Evolutionary conservation across 495 filamentous ascomycete species (phyloP), one percentile per base, ranked within the genome.

Genomic region (Hypoxylon fragiforme): DNA sequence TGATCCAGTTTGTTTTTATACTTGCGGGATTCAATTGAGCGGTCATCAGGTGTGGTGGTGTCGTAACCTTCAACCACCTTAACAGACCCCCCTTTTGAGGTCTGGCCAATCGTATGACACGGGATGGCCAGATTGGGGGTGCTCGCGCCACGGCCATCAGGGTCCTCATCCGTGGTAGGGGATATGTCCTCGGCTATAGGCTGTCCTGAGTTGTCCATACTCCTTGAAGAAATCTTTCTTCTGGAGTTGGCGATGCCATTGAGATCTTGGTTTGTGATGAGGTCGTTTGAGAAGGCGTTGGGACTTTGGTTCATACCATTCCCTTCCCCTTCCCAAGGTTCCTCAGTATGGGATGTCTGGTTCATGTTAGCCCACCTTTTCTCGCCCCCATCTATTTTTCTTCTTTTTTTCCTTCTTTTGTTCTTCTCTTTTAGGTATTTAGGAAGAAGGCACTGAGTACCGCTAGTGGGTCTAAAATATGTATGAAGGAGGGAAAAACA

Each of bases 261-360:
- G 61, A 85, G 61, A 60, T 85, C 82, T 43, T 78, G 68, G 47
- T 80, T 76, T 0, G 82, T 85, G 9, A 81, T 80, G 14, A 78
- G 69, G 50, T 84, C 82, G 53, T 73, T 74, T 30, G 76, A 71
- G 16, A 85, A 68, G 4, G 66, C 62, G 58, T 73, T 68, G 1
- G 83, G 83, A 47, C 73, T 83, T 65, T 86, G 83, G 62, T 85
- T 85, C 56, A 72, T 73, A 46, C 80, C 80, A 15, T 79, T 66
- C 38, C 69, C 69, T 37, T 70, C 68, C 30, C 70, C 69, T 37
- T 70, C 68, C 32, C 70, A 64, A 12, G 75, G 77, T 57, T 83
- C 81, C 37, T 80, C 74, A 13, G 75, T 78, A 34, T 75, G 58
- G 7, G 80, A 83, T 1, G 82, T 77, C 41, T 79, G 77, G 57